These are phyloP conservation scores for Backusella macrospora DNA, from an alignment of 192 early-diverging fungal species.

Conservation along the genomic window DNA sequence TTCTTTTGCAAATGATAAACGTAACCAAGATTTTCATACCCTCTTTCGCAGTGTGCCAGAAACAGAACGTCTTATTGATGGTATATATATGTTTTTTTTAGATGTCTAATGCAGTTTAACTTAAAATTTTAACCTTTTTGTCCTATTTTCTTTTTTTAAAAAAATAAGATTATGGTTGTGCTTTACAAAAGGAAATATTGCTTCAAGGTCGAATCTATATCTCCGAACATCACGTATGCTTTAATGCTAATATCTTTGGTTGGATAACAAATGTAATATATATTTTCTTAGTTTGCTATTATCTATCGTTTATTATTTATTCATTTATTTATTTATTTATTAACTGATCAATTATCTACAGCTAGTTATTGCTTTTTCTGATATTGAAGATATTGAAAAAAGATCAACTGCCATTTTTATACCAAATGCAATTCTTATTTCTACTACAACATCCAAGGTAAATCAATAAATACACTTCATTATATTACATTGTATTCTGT, in stretches of 20 bases:
- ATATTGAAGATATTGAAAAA: constrained; percentile 84
- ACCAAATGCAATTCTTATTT: constrained; percentile 87
- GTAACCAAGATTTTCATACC: constrained; percentile 56
- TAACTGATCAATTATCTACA: constrained; percentile 10
- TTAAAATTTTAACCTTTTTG: neutral
- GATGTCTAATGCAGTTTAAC: too few species aligned
- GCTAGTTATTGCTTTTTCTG: constrained; percentile 73
- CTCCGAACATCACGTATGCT: constrained; percentile 79
- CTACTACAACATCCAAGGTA: constrained; percentile 64
- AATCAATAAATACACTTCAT: neutral
- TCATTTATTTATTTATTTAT: neutral
- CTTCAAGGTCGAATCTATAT: constrained; percentile 84
- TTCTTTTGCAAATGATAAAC: constrained; percentile 48
- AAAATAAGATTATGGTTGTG: constrained; percentile 77
- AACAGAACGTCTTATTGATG: constrained; percentile 58
- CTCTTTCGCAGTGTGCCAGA: constrained; percentile 58
- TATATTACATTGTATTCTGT: neutral
- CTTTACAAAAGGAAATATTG: constrained; percentile 87
- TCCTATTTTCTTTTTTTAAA: neutral
- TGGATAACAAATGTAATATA: constrained; percentile 74
- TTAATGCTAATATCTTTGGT: constrained; percentile 89
- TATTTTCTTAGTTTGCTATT: neutral
- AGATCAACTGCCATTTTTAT: constrained; percentile 83
- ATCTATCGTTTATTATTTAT: neutral
- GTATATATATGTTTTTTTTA: constrained; percentile 32